These are phyloP conservation scores for Fusarium sp. DNA, from an alignment of 2,329 filamentous ascomycete genomes.

Conservation along the genomic window DNA sequence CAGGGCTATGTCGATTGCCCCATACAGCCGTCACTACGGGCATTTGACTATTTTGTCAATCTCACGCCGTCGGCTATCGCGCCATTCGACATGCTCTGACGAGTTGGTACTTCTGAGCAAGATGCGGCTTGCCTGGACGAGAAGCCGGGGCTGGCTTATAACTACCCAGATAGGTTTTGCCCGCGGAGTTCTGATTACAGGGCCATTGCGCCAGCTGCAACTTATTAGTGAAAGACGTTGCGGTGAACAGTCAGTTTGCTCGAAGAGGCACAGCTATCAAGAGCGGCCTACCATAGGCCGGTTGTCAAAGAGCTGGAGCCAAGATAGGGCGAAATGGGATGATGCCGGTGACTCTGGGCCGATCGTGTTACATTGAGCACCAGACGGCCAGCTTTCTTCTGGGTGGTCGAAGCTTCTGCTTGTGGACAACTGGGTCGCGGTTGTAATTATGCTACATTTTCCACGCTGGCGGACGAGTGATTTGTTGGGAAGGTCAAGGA, in stretches of 20 bases:
- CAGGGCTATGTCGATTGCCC: slow-evolving; percentile 17
- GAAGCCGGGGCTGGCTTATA: slow-evolving; percentile 1
- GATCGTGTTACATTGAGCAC: slow-evolving; percentile 40
- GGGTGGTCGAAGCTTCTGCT: slow-evolving; percentile 24
- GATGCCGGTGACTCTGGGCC: slow-evolving; percentile 33
- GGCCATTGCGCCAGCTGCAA: not conserved
- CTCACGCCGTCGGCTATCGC: slow-evolving; percentile 19
- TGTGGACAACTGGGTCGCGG: slow-evolving; percentile 12
- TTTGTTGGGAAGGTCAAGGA: slow-evolving; percentile 10
- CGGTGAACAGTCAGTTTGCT: slow-evolving; percentile 16
- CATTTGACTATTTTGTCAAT: slow-evolving; percentile 8
- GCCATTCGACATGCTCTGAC: slow-evolving; percentile 4
- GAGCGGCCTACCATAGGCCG: slow-evolving; percentile 37
- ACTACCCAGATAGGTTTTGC: not conserved
- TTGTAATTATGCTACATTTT: slow-evolving; percentile 11
- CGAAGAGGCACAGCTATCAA: slow-evolving; percentile 16
- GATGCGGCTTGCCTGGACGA: slow-evolving; percentile 1
- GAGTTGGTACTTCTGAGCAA: not conserved
- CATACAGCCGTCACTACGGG: slow-evolving; percentile 7
- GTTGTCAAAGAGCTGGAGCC: slow-evolving; percentile 33
- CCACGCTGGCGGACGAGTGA: slow-evolving; percentile 5
- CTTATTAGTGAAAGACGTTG: slow-evolving; percentile 1
- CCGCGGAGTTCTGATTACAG: not conserved
- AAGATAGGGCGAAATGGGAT: slow-evolving; percentile 26
- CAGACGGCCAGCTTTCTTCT: not conserved